Evolutionary conservation across 2,329 filamentous ascomycete species (phyloP).

Genomic region (Colletotrichum chrysophilum): DNA sequence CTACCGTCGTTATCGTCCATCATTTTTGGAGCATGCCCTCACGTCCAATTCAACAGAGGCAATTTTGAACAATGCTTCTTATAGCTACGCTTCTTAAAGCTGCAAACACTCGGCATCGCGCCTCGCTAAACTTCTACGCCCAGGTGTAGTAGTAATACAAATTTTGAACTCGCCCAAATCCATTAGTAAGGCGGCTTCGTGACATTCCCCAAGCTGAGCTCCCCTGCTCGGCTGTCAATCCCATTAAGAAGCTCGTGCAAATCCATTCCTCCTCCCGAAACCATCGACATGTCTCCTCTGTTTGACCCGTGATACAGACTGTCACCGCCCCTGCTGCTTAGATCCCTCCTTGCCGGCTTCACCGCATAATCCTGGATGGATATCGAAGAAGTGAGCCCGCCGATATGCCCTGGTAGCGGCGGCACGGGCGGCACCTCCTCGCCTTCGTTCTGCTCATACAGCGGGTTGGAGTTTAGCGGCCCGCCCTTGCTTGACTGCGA

Average conservation of each 20-base stretch:
- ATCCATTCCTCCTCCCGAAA: conserved; percentile 46
- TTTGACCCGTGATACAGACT: conserved; percentile 28
- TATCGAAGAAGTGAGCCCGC: conserved; percentile 30
- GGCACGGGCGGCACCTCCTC: conserved; percentile 61
- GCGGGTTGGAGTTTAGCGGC: conserved; percentile 49
- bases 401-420: conserved; percentile 49
- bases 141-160: conserved; percentile 16
- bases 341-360: conserved; percentile 38
- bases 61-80: not conserved
- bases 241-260: conserved; percentile 54
- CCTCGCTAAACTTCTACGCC: conserved; percentile 21
- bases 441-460: conserved; percentile 34
- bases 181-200: conserved; percentile 54
- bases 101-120: conserved; percentile 13
- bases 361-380: conserved; percentile 40
- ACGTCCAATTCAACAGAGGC: not conserved
- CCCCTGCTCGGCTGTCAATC: conserved; percentile 54
- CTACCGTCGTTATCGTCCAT: not conserved
- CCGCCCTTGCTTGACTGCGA: conserved; percentile 43
- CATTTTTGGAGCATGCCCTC: not conserved
- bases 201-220: conserved; percentile 50
- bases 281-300: conserved; percentile 31
- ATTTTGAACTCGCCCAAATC: not conserved
- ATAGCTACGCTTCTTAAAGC: not conserved
- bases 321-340: conserved; percentile 49